Evolutionary conservation across 2,329 filamentous ascomycete genomes (phyloP).

Genomic region (Venturiaceae sp.): DNA sequence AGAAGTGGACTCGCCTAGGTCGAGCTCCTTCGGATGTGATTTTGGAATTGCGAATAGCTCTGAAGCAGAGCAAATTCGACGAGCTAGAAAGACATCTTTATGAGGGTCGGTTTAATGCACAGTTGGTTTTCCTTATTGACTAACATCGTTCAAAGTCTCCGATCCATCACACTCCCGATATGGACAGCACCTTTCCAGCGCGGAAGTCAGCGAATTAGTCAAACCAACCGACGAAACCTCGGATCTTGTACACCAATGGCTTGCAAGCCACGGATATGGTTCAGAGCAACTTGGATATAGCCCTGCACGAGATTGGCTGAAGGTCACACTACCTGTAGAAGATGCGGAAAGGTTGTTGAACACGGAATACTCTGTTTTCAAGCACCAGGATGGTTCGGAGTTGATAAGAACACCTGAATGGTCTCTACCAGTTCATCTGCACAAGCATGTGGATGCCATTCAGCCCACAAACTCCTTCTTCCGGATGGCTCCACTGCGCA

Average conservation of each 20-base stretch:
- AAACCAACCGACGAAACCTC: constrained; percentile 41
- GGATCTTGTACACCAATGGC: constrained; percentile 44
- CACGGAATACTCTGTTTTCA: constrained; percentile 48
- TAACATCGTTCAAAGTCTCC: background rate
- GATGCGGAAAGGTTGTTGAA: constrained; percentile 47
- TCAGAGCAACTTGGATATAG: constrained; percentile 36
- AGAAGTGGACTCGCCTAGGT: constrained; percentile 38
- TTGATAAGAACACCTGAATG: constrained; percentile 48
- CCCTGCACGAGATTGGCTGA: constrained; percentile 47
- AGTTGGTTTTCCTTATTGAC: background rate
- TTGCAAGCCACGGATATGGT: constrained; percentile 40
- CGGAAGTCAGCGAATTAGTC: constrained; percentile 45
- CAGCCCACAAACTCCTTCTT: constrained; percentile 55
- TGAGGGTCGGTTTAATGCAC: constrained; percentile 23
- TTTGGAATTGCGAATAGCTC: constrained; percentile 46
- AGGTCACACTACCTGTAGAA: constrained; percentile 42
- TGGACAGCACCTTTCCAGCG: constrained; percentile 51
- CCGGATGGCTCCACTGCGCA: background rate
- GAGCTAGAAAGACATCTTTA: constrained; percentile 46
- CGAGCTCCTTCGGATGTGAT: constrained; percentile 37
- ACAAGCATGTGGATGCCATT: constrained; percentile 48
- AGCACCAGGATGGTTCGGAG: constrained; percentile 29
- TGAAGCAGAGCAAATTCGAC: constrained; percentile 48
- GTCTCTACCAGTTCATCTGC: constrained; percentile 48
- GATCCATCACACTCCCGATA: constrained; percentile 48